Percentiles rank a stretch among this genome's conserved stretches.
Evolutionary conservation across 306 rosid species (phyloP).

Genomic region (Castanopsis chinensis): DNA sequence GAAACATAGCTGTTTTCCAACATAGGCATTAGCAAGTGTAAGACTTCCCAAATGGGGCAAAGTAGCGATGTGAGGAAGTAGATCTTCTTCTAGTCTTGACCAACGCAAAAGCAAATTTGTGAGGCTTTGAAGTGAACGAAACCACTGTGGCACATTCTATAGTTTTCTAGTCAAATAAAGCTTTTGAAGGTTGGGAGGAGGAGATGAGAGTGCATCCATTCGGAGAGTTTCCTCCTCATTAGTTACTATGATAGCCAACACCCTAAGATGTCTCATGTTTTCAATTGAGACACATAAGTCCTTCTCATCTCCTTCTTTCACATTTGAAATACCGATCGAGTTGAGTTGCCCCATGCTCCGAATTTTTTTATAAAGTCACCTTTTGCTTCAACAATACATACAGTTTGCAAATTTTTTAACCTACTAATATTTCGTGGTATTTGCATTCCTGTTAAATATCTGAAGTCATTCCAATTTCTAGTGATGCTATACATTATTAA

Average conservation of each 20-base stretch:
- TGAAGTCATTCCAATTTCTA: too few relatives aligned
- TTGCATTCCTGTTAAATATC: fast-evolving
- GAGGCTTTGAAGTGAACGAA: not conserved
- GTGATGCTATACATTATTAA: fast-evolving
- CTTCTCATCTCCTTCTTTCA: not conserved
- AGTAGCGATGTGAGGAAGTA: not conserved
- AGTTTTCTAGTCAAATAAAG: not conserved
- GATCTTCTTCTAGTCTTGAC: conserved; percentile 4
- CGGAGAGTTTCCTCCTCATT: not conserved
- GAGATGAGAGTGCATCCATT: not conserved
- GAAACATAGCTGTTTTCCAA: not conserved
- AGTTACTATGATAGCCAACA: not conserved
- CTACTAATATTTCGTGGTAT: fast-evolving
- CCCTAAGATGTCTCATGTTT: conserved; percentile 1
- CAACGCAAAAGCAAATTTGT: not conserved
- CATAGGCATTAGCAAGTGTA: not conserved
- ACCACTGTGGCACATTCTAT: not conserved
- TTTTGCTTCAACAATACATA: not conserved
- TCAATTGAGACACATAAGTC: conserved; percentile 14
- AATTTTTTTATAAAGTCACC: not conserved
- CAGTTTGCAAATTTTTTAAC: not conserved
- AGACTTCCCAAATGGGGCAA: too few relatives aligned
- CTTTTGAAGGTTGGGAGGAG: not conserved
- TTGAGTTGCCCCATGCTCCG: fast-evolving
- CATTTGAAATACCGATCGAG: not conserved